These are phyloP conservation scores for Sonneratia alba DNA, from an alignment of 345 rosid genomes.

Conservation along the genomic window DNA sequence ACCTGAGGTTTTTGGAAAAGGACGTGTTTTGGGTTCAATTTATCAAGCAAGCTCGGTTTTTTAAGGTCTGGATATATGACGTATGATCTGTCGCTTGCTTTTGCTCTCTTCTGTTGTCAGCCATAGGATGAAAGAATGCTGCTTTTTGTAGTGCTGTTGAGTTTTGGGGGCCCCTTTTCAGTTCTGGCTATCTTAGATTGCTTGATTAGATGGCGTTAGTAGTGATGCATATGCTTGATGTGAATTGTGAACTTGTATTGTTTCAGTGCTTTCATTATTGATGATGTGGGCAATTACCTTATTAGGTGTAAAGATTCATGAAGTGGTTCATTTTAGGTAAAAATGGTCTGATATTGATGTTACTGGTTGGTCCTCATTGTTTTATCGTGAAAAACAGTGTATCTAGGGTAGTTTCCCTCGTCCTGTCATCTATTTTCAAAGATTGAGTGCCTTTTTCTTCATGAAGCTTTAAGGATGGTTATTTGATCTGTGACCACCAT, in stretches of 20 bases:
- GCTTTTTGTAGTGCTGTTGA: not conserved
- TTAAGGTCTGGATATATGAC: not conserved
- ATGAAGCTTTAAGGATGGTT: not conserved
- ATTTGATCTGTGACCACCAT: not conserved
- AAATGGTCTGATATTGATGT: not conserved
- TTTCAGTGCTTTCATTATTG: not conserved
- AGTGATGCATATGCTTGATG: not conserved
- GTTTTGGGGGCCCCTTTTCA: not conserved
- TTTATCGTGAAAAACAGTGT: not conserved
- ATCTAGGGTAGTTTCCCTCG: no score
- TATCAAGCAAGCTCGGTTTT: not conserved
- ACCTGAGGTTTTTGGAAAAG: not conserved
- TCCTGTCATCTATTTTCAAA: not conserved
- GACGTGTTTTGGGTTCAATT: not conserved
- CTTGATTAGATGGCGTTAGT: not conserved
- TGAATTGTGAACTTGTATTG: not conserved
- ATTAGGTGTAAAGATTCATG: not conserved
- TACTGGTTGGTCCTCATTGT: not conserved
- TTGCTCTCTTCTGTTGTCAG: not conserved
- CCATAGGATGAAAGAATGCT: not conserved
- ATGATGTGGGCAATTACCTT: not conserved
- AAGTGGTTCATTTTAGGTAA: not conserved
- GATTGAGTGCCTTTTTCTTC: not conserved
- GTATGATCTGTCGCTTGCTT: not conserved
- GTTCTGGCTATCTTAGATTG: not conserved